Evolutionary conservation across 495 filamentous ascomycete species (phyloP).

Genomic region (Penicillium herquei): DNA sequence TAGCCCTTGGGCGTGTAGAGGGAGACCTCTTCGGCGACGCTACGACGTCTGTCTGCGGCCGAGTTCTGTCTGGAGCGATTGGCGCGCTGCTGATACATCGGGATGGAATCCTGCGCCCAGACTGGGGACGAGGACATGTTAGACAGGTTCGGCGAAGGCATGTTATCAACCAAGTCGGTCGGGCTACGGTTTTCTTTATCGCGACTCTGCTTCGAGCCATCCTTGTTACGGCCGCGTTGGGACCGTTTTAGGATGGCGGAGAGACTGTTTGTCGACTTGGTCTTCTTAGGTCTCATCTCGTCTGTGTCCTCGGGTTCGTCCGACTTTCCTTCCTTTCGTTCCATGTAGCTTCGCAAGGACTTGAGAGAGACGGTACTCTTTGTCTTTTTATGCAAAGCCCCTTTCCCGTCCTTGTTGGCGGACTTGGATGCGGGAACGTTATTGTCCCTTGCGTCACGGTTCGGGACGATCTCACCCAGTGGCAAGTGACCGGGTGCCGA

Average conservation of each 20-base stretch:
- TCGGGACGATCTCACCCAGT: conserved; percentile 39
- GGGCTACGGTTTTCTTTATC: conserved; percentile 77
- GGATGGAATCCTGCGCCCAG: conserved; percentile 68
- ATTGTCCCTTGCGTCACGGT: conserved; percentile 34
- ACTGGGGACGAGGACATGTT: conserved; percentile 70
- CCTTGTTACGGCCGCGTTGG: conserved; percentile 42
- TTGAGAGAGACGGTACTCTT: conserved; percentile 68
- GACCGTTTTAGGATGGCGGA: conserved; percentile 52
- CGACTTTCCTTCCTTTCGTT: conserved; percentile 51
- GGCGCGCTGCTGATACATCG: conserved; percentile 38
- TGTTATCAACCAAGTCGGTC: conserved; percentile 40
- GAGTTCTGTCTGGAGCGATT: conserved; percentile 19
- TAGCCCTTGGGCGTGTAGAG: conserved; percentile 62
- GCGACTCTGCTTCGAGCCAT: conserved; percentile 47
- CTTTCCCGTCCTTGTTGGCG: conserved; percentile 30
- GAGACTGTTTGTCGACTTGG: conserved; percentile 79
- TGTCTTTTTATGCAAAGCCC: conserved; percentile 57
- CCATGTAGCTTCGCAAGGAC: conserved; percentile 54
- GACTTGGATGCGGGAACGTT: conserved; percentile 19
- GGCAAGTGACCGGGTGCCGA: conserved; percentile 29
- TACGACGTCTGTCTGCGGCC: conserved; percentile 37
- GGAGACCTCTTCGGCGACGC: conserved; percentile 56
- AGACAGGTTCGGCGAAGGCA: conserved; percentile 60
- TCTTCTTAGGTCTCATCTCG: conserved; percentile 68
- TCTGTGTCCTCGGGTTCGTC: conserved; percentile 36